Evolutionary conservation across 257 asterid genomes (phyloP).

Genomic region (Anisodus tanguticus): DNA sequence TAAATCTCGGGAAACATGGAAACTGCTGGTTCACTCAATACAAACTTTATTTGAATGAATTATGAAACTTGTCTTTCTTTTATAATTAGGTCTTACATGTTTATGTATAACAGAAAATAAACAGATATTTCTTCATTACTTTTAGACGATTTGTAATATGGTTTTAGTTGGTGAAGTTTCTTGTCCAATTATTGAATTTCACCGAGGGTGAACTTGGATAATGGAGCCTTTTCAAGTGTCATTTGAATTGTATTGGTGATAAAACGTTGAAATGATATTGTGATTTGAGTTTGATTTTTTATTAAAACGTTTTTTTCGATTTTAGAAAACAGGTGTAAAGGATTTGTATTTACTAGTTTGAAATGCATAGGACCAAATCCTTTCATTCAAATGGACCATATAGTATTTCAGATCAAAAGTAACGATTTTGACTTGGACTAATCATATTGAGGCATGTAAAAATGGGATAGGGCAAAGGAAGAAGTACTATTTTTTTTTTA

Average conservation of each 20-base stretch:
- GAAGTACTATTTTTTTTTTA: not conserved
- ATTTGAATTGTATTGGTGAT: not conserved
- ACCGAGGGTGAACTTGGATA: not conserved
- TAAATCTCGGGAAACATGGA: not conserved
- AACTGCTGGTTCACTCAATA: not conserved
- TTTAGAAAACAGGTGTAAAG: no score
- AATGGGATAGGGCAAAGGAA: not conserved
- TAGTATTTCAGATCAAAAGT: not conserved
- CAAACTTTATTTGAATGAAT: not conserved
- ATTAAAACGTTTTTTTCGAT: not conserved
- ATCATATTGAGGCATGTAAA: not conserved
- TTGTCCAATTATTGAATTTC: slow-evolving; percentile 11
- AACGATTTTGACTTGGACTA: not conserved
- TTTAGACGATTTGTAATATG: not conserved
- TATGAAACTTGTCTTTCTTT: not conserved
- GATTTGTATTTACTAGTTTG: not conserved
- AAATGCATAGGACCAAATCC: not conserved
- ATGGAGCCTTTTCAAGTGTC: not conserved
- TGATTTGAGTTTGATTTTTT: not conserved
- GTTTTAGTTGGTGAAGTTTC: not conserved
- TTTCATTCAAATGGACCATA: not conserved
- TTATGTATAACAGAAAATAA: not conserved
- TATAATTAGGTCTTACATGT: no score
- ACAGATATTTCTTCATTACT: not conserved
- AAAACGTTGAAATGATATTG: not conserved